Conservation (phyloP, 306 rosid species). For the Cercis canadensis region DNA sequence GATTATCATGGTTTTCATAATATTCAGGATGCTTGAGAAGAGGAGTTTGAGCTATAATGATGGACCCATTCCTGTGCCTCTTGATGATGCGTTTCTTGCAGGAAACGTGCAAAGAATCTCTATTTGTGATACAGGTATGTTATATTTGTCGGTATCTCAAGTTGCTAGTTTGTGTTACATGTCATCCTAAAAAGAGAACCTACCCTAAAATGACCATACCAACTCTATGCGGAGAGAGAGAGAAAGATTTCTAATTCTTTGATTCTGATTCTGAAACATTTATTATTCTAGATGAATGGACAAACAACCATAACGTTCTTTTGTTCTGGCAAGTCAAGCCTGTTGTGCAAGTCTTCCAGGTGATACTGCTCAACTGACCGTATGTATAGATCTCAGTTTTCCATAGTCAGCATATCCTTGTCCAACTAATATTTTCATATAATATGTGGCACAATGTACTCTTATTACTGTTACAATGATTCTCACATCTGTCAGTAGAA, state of each 20-base stretch:
- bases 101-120: constrained; percentile 82
- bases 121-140: constrained; percentile 79
- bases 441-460: background rate
- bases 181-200: background rate
- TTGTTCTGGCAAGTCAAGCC: constrained; percentile 99
- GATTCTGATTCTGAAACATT: constrained; percentile 34
- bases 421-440: constrained; percentile 15
- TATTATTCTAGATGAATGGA: constrained; percentile 67
- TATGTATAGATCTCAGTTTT: constrained; percentile 17
- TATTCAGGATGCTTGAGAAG: constrained; percentile 89
- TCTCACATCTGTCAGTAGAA: background rate
- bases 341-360: constrained; percentile 93
- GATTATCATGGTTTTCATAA: background rate
- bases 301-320: constrained; percentile 72
- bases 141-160: background rate
- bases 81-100: constrained; percentile 67
- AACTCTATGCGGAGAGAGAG: background rate
- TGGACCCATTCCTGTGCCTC: constrained; percentile 79
- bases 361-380: constrained; percentile 42
- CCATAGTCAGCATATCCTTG: constrained; percentile 1
- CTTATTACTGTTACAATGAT: constrained; percentile 17
- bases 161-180: constrained; percentile 6
- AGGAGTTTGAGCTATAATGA: constrained; percentile 87
- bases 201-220: too few species aligned
- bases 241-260: constrained; percentile 29